Evolutionary conservation across 768 basidiomycete genomes (phyloP).

Genomic region (Pholiota microspora): DNA sequence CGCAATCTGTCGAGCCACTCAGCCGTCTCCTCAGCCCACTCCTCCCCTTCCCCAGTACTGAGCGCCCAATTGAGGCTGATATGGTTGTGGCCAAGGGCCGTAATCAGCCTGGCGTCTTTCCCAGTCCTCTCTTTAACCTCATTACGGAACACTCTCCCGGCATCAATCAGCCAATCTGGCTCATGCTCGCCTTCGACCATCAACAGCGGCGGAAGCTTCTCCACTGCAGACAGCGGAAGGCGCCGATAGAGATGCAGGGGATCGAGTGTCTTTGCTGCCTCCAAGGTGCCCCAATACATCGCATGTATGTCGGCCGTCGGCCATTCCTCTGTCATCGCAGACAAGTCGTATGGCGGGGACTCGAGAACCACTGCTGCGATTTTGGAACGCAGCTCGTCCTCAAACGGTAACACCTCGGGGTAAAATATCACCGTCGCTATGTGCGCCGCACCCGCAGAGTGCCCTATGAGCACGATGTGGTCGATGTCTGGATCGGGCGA

Average conservation of each 20-base stretch:
- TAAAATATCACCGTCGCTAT: conserved; percentile 42
- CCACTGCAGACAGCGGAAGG: conserved; percentile 32
- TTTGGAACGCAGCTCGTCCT: conserved; percentile 26
- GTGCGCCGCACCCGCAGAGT: conserved; percentile 62
- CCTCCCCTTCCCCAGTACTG: conserved; percentile 55
- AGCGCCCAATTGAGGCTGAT: conserved; percentile 52
- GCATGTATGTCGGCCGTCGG: conserved; percentile 28
- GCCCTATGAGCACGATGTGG: conserved; percentile 49
- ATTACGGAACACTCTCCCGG: conserved; percentile 34
- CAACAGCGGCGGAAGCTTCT: conserved; percentile 43
- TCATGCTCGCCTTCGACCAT: conserved; percentile 54
- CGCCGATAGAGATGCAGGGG: conserved; percentile 39
- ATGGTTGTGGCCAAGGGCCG: conserved; percentile 60
- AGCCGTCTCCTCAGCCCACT: conserved; percentile 54
- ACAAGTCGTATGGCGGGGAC: conserved; percentile 43
- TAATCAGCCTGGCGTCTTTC: conserved; percentile 29
- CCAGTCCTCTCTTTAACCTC: conserved; percentile 36
- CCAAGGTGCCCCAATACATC: conserved; percentile 38
- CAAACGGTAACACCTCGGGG: conserved; percentile 29
- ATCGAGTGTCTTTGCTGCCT: conserved; percentile 33
- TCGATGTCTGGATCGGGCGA: conserved; percentile 37
- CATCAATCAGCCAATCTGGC: conserved; percentile 40
- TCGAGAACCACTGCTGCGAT: conserved; percentile 47
- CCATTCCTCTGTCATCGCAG: conserved; percentile 21
- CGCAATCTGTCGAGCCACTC: conserved; percentile 30